Evolutionary conservation across 2,329 filamentous ascomycete species (phyloP), one percentile per base, ranked within the genome.

Genomic region (Arthrocladium fulminans): DNA sequence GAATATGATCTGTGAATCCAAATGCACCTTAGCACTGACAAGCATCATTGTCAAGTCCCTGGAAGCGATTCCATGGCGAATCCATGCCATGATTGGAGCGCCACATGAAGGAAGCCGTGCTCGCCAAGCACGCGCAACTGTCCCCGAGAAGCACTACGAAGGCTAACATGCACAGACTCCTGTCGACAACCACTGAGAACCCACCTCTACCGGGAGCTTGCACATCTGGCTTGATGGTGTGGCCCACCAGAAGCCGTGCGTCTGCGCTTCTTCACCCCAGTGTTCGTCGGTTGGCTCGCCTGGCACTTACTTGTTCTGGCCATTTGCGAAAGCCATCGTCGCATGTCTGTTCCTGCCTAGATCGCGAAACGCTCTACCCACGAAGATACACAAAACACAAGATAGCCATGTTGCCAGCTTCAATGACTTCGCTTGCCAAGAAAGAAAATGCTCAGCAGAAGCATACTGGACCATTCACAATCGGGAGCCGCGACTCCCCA

Each of bases 201-300:
- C 39, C n/a, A 20, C 41, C 2, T n/a, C 13, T 3, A 23, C 15
- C 29, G 19, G 27, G 42, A 34, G 35, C 5, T 19, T 23, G 42
- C 42, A 22, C 17, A 12, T 35, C n/a, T 35, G 20, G 27, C 42
- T 45, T 23, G 17, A 20, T 20, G 8, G 2, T 30, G 42, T 22
- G 29, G 23, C 20, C 42, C 27, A 45, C 19, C 42, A 34, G 17
- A 22, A 17, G 27, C 29, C 15, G 19, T 42, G 27, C 42, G 35
- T 20, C 22, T 35, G 29, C 25, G 2, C 20, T 15, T 23, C 24
- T 35, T 20, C 23, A 27, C 22, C 27, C 42, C 42, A 45, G 42
- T 30, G 42, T 45, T 35, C 29, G 24, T 45, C 42, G 42, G 42
- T 30, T 45, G 13, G 25, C 41, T n/a, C 32, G 24, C 19, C 41